These are phyloP conservation scores for Fusarium brevicatenulatum DNA, from an alignment of 2,329 filamentous ascomycete genomes.

Conservation along the genomic window DNA sequence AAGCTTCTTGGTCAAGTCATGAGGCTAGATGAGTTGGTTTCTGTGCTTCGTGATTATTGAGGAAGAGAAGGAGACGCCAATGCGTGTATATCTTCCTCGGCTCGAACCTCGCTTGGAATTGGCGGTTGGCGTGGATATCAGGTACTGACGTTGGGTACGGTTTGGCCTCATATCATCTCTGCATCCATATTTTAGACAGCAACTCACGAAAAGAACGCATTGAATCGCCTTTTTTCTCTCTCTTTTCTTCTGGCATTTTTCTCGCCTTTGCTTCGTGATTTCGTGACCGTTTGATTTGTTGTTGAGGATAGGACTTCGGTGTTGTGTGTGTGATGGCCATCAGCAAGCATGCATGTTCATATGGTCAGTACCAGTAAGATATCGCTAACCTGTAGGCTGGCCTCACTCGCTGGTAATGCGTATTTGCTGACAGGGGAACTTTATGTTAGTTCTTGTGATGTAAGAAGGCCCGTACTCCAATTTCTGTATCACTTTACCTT, in stretches of 20 bases:
- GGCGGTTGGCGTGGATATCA: slow-evolving; percentile 2
- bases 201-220: background rate
- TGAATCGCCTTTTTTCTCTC: background rate
- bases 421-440: background rate
- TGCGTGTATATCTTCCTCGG: background rate
- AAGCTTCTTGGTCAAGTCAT: slow-evolving; percentile 82
- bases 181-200: slow-evolving; percentile 7
- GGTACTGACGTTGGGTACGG: slow-evolving; percentile 1
- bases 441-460: background rate
- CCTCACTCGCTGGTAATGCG: background rate
- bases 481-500: too few relatives aligned
- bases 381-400: background rate
- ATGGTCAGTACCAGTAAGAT: too few relatives aligned
- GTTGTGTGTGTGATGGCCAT: background rate
- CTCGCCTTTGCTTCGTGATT: background rate
- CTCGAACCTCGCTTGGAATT: background rate
- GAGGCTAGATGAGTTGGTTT: slow-evolving; percentile 85
- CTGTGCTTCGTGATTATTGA: slow-evolving; percentile 81
- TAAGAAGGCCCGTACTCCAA: background rate
- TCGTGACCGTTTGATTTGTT: background rate
- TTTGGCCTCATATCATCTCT: slow-evolving; percentile 15
- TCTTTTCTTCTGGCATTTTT: background rate
- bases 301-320: background rate
- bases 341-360: background rate
- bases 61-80: background rate